Conservation (phyloP, 73 alveolate species). For the Paramecium pentaurelia region DNA sequence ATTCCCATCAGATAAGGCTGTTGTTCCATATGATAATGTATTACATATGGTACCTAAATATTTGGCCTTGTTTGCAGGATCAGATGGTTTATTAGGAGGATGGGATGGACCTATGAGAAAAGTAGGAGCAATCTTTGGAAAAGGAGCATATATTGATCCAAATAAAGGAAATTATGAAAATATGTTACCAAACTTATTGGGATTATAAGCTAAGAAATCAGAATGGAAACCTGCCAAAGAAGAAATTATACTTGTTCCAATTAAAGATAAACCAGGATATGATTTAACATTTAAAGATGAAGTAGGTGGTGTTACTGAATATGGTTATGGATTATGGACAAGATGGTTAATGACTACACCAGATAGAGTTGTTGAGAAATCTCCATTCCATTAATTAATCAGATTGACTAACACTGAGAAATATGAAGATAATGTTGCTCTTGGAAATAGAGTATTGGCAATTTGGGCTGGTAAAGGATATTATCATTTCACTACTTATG, state of each 20-base stretch:
- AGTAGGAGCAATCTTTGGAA: conserved; percentile 42
- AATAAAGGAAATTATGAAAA: conserved; percentile 16
- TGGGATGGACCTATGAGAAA: conserved; percentile 40
- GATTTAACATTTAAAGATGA: conserved; percentile 13
- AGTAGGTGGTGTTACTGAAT: conserved; percentile 37
- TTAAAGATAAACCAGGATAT: not conserved
- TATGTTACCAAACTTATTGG: not conserved
- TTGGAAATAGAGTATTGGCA: conserved; percentile 40
- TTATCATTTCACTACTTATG: conserved; percentile 42
- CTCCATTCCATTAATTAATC: conserved; percentile 43
- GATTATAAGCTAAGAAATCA: not conserved
- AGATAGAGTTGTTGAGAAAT: conserved; percentile 7
- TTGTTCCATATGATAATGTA: not conserved
- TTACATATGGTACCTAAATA: conserved; percentile 34
- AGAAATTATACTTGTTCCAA: not conserved
- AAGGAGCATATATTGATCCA: conserved; percentile 41
- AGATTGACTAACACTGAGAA: conserved; percentile 22
- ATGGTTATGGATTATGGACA: conserved; percentile 50
- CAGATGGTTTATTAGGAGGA: conserved; percentile 47
- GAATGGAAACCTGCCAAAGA: conserved; percentile 41
- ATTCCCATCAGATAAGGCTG: not conserved
- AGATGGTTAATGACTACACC: conserved; percentile 54
- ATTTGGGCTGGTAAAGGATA: conserved; percentile 49
- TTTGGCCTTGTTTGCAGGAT: conserved; percentile 7
- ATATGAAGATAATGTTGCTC: conserved; percentile 18